A percentile compares a stretch with the other conserved stretches of the same genome.
Conservation (phyloP, 2,329 filamentous ascomycete genomes). For the Penicillium nordicum region DNA sequence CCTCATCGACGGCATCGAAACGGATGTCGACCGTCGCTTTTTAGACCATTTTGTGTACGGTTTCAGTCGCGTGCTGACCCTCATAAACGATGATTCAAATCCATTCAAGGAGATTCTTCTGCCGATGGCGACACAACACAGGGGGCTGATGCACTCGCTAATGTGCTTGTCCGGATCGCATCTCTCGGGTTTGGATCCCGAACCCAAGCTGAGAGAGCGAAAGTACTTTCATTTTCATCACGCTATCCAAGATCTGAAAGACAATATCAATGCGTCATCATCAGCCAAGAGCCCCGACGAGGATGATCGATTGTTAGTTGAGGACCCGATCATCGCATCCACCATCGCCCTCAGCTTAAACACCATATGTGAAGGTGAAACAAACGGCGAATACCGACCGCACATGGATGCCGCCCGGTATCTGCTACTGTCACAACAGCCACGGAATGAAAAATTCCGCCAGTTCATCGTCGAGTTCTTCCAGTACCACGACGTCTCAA, state of each 20-base stretch:
- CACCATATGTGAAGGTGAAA: slow-evolving; percentile 59
- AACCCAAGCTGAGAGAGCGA: slow-evolving; percentile 51
- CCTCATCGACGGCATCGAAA: slow-evolving; percentile 79
- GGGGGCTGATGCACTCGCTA: slow-evolving; percentile 85
- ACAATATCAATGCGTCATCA: slow-evolving; percentile 37
- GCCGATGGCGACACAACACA: slow-evolving; percentile 74
- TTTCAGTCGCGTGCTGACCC: slow-evolving; percentile 74
- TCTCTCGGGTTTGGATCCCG: slow-evolving; percentile 51
- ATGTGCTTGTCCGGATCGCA: slow-evolving; percentile 80
- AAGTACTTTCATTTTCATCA: slow-evolving; percentile 54
- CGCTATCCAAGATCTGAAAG: slow-evolving; percentile 40
- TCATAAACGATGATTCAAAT: slow-evolving; percentile 76
- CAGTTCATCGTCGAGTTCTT: slow-evolving; percentile 74
- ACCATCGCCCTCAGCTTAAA: slow-evolving; percentile 60
- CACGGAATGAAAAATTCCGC: slow-evolving; percentile 64
- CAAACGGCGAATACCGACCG: slow-evolving; percentile 68
- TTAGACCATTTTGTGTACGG: slow-evolving; percentile 79
- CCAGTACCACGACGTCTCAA: slow-evolving; percentile 70
- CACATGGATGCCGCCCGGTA: slow-evolving; percentile 74
- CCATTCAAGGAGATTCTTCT: slow-evolving; percentile 82
- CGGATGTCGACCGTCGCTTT: slow-evolving; percentile 72
- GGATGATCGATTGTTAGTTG: slow-evolving; percentile 42
- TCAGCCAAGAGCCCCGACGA: slow-evolving; percentile 20
- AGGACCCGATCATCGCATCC: slow-evolving; percentile 60
- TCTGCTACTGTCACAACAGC: slow-evolving; percentile 62